These are phyloP conservation scores for Phytopythium vexans DNA, from an alignment of 352 stramenopile species.

Conservation along the genomic window DNA sequence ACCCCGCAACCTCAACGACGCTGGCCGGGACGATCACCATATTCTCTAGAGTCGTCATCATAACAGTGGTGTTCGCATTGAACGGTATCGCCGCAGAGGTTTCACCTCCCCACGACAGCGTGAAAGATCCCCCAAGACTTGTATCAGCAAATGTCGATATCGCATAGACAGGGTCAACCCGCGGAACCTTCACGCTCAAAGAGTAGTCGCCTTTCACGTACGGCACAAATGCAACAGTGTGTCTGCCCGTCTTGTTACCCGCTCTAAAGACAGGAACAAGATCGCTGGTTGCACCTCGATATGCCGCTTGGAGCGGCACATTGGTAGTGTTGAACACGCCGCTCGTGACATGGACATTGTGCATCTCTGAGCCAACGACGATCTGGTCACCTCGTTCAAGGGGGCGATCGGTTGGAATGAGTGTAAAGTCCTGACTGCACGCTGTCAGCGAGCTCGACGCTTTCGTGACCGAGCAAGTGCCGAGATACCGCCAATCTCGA, in stretches of 20 bases:
- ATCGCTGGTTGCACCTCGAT: constrained; percentile 52
- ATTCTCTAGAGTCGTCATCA: constrained; percentile 64
- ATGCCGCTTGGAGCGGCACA: constrained; percentile 70
- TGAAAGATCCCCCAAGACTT: constrained; percentile 61
- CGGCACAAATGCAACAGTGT: constrained; percentile 86
- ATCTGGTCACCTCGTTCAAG: constrained; percentile 79
- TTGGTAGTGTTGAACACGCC: constrained; percentile 50
- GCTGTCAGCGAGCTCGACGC: constrained; percentile 22
- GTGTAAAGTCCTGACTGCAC: constrained; percentile 43
- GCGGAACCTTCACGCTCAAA: constrained; percentile 79
- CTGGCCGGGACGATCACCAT: constrained; percentile 51
- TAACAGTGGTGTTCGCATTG: constrained; percentile 22
- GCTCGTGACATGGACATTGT: constrained; percentile 54
- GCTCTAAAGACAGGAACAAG: constrained; percentile 70
- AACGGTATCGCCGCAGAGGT: constrained; percentile 56
- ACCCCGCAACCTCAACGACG: constrained; percentile 20
- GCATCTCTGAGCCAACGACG: constrained; percentile 69
- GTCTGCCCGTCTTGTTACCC: constrained; percentile 58
- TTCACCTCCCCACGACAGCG: constrained; percentile 43
- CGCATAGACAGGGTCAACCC: constrained; percentile 67
- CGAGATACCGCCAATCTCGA: constrained; percentile 62
- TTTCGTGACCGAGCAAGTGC: constrained; percentile 46
- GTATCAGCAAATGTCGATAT: constrained; percentile 52
- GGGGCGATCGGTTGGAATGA: constrained; percentile 24
- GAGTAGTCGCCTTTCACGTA: constrained; percentile 89